These are phyloP conservation scores for Phytophthora rubi DNA, from an alignment of 352 stramenopile species.

Conservation along the genomic window DNA sequence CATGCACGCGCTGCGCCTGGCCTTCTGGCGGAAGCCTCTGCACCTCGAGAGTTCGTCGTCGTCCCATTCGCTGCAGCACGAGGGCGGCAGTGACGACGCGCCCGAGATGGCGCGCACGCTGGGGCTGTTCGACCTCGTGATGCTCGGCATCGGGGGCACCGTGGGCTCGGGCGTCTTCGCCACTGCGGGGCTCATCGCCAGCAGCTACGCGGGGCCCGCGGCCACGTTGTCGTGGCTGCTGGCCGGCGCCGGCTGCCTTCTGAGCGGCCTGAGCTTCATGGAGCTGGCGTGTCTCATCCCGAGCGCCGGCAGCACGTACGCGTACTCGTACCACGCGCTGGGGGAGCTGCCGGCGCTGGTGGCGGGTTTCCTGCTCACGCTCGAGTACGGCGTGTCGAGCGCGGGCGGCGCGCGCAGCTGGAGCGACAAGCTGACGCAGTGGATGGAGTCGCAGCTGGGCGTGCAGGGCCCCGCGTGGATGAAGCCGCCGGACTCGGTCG, in stretches of 20 bases:
- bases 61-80: conserved; percentile 18
- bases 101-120: conserved; percentile 55
- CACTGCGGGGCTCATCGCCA: conserved; percentile 75
- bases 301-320: conserved; percentile 92
- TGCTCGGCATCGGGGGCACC: conserved; percentile 94
- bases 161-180: conserved; percentile 95
- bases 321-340: conserved; percentile 93
- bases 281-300: conserved; percentile 91
- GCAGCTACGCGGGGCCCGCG: conserved; percentile 70
- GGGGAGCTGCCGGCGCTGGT: conserved; percentile 93
- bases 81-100: neutral
- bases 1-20: conserved; percentile 49
- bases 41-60: conserved; percentile 37
- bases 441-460: conserved; percentile 64
- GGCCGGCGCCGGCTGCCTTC: conserved; percentile 75
- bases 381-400: conserved; percentile 94
- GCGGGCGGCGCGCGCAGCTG: conserved; percentile 92
- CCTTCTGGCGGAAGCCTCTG: conserved; percentile 83
- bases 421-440: conserved; percentile 94
- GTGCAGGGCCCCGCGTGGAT: conserved; percentile 61
- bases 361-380: conserved; percentile 87
- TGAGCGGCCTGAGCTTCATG: conserved; percentile 91
- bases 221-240: conserved; percentile 89
- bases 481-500: conserved; percentile 62
- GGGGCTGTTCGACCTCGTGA: conserved; percentile 92